Percentiles rank a stretch among this genome's conserved stretches.
Evolutionary conservation across 1,284 basidiomycete species (phyloP).

Genomic region (Mycosarcoma maydis): DNA sequence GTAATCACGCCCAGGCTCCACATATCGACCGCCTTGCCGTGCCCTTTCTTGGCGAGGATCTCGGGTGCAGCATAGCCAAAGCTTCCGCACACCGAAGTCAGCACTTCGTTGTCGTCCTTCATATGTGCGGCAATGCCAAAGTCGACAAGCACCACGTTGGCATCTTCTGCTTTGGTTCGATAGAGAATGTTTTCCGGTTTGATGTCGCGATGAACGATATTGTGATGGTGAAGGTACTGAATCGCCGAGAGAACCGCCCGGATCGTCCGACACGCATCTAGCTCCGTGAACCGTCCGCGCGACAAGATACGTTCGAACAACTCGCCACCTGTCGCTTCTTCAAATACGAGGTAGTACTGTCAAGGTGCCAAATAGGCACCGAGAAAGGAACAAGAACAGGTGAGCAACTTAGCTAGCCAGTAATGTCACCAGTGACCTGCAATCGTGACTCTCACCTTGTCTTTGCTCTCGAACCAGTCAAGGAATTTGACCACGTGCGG

Average conservation of each 20-base stretch:
- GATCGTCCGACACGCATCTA: conserved; percentile 63
- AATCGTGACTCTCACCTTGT: no score
- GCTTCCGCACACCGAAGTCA: conserved; percentile 84
- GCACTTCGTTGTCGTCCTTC: conserved; percentile 74
- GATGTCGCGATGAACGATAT: conserved; percentile 65
- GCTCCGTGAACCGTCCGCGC: conserved; percentile 64
- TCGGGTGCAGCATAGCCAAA: conserved; percentile 92
- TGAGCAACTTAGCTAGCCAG: no score
- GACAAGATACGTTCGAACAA: conserved; percentile 67
- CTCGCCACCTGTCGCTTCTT: conserved; percentile 68
- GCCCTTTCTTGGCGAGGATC: conserved; percentile 81
- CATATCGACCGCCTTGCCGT: conserved; percentile 90
- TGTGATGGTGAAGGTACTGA: conserved; percentile 63
- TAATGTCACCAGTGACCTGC: conserved; percentile 2
- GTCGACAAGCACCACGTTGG: conserved; percentile 72
- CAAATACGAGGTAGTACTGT: conserved; percentile 68
- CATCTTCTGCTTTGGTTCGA: conserved; percentile 75
- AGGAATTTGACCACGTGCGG: conserved; percentile 71
- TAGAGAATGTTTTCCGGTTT: conserved; percentile 89
- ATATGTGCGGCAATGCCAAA: conserved; percentile 78
- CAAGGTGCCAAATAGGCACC: no score
- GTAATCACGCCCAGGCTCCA: conserved; percentile 95
- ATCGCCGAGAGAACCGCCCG: conserved; percentile 60
- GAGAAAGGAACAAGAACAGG: no score
- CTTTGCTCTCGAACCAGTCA: conserved; percentile 66